Conservation (phyloP, 164 flowering plant genomes). For the Vitis cinerea region DNA sequence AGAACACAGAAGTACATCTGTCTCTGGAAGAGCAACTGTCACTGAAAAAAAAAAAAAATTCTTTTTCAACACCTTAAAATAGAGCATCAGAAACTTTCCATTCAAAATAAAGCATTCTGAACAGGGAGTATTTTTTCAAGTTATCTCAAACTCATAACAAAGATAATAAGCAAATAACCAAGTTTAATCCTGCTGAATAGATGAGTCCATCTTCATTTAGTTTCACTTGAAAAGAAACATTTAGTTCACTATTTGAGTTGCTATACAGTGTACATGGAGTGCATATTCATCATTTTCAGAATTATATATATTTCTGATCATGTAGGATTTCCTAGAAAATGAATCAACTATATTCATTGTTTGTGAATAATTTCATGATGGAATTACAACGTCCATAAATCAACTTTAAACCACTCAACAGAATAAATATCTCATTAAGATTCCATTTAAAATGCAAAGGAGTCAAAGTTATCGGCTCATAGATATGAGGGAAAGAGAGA, state of each 20-base stretch:
- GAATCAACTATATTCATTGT: too few species aligned
- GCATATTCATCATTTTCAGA: too few species aligned
- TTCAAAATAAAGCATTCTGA: background rate
- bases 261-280: too few species aligned
- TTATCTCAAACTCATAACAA: background rate
- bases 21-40: background rate
- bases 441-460: background rate
- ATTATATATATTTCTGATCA: too few species aligned
- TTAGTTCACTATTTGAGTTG: too few species aligned
- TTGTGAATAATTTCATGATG: too few species aligned
- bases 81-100: background rate
- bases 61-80: background rate
- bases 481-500: background rate
- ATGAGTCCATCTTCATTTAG: background rate
- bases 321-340: too few species aligned
- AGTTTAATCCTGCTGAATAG: too few species aligned
- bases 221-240: background rate
- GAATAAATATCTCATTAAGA: background rate
- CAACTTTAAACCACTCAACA: too few species aligned
- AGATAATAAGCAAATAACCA: background rate
- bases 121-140: background rate
- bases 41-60: background rate
- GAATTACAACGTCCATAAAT: too few species aligned
- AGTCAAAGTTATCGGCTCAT: background rate
- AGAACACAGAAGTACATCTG: constrained; percentile 2